Evolutionary conservation across 495 filamentous ascomycete genomes (phyloP).

Genomic region (Saxophila tyrrhenica): DNA sequence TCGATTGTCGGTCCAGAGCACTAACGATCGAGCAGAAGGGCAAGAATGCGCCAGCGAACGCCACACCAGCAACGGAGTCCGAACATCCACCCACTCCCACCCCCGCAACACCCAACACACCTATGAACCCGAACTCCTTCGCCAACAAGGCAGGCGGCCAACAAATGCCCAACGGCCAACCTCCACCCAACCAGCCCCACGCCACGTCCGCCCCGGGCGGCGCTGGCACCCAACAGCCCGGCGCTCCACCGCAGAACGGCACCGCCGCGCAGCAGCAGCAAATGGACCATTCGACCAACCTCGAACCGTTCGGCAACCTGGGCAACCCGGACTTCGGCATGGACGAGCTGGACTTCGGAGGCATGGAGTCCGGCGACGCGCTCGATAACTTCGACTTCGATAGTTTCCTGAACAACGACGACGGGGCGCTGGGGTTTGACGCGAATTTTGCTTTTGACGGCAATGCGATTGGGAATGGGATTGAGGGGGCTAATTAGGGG

Average conservation of each 20-base stretch:
- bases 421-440: constrained; percentile 43
- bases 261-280: not conserved
- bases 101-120: constrained; percentile 75
- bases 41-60: constrained; percentile 63
- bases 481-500: constrained; percentile 1
- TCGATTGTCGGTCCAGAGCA: too few species aligned
- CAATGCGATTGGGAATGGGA: not conserved
- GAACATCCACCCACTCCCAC: constrained; percentile 66
- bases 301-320: constrained; percentile 1
- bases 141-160: constrained; percentile 47
- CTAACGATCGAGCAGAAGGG: too few species aligned
- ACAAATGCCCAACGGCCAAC: constrained; percentile 36
- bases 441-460: constrained; percentile 20
- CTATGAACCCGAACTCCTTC: constrained; percentile 57
- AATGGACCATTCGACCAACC: not conserved
- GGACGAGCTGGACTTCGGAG: constrained; percentile 45
- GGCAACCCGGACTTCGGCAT: constrained; percentile 12
- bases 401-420: constrained; percentile 66
- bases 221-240: not conserved
- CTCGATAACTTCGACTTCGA: constrained; percentile 93
- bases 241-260: not conserved
- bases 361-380: constrained; percentile 51
- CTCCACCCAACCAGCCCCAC: constrained; percentile 24
- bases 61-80: constrained; percentile 65
- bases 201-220: constrained; percentile 28